phyloP scores from a whole-genome alignment of 2,329 filamentous ascomycete species.

The Neopestalotiopsis sp. region DNA sequence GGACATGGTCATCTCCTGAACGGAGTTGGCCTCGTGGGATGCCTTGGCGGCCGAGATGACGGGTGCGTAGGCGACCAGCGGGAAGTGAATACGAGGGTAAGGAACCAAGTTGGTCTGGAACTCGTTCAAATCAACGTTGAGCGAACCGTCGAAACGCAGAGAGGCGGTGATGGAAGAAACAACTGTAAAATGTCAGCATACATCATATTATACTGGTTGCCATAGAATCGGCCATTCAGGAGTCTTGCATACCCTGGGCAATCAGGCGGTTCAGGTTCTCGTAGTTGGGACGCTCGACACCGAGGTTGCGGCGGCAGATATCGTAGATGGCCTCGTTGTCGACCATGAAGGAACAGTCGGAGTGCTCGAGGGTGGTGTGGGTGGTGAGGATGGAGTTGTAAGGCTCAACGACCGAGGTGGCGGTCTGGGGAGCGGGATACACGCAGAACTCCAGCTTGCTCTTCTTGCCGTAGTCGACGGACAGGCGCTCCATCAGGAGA shows the following conservation, averaged over 20 bases:
- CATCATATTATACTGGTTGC: not conserved
- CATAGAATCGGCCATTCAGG: not conserved
- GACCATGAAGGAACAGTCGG: conserved; percentile 99
- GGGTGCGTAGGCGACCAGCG: conserved; percentile 93
- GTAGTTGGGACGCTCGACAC: conserved; percentile 96
- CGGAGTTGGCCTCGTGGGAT: conserved; percentile 96
- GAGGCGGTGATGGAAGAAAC: conserved; percentile 98
- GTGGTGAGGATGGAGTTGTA: conserved; percentile 99
- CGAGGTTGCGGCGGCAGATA: conserved; percentile 97
- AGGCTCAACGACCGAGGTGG: conserved; percentile 96
- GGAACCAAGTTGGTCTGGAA: conserved; percentile 99
- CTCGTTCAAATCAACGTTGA: conserved; percentile 99
- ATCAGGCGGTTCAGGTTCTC: conserved; percentile 99
- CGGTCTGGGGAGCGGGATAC: conserved; percentile 96
- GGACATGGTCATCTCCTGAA: conserved; percentile 97
- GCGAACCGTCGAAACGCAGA: conserved; percentile 96
- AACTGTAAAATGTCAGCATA: conserved; percentile 57
- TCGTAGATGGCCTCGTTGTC: conserved; percentile 99
- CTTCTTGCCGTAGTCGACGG: conserved; percentile 99
- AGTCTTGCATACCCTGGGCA: conserved; percentile 74
- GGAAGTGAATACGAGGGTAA: conserved; percentile 99
- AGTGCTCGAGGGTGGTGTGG: conserved; percentile 98
- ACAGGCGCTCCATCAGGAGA: conserved; percentile 97
- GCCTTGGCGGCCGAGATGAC: conserved; percentile 95
- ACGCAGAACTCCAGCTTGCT: conserved; percentile 99